Evolutionary conservation across 2,329 filamentous ascomycete genomes (phyloP), one percentile per base, ranked within the genome.

Genomic region (Epichloe gansuensis): DNA sequence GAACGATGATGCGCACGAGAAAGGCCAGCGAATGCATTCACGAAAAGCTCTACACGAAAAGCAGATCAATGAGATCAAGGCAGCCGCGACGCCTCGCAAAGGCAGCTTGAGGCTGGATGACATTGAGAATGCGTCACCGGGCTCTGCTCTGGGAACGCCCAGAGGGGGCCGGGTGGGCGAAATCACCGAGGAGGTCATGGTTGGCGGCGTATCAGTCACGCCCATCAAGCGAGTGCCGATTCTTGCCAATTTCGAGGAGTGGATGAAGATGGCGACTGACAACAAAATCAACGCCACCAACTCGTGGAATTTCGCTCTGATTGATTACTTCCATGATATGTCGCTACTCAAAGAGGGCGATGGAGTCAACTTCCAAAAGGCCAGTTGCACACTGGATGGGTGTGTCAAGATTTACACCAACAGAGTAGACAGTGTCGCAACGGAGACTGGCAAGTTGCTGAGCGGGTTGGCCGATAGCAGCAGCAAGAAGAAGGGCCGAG

Each of bases 201-300:
- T 87, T 45, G 81, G 80, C 53, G 85, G 87, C 35, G 81, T 76
- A 56, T 87, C 85, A 39, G 85, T 95, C 51, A 96, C 93, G 54
- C 93, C 91, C 51, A 91, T 95, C 85, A 95, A 95, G 76, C 86
- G 90, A 55, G 88, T 95, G 31, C 93, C 93, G 1, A 86, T 98
- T 60, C 75, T 98, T 51, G 93, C 93, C 63, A 98, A 98, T 70
- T 98, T 97, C 62, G 93, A 98, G 68, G 93, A 98, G 67, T 97
- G 91, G 93, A 97, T 98, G 89, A 98, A 97, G 76, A 95, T 98
- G 89, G 93, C 93, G 2, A 97, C 93, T 15, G 93, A 98, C 73
- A 98, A 98, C 72, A 93, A 93, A 70, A 98, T 98, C 75, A 98
- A 97, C 66, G 91, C 93, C 47, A 82, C 85, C 54, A 98, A 98